These are phyloP conservation scores for Dipodascus geniculatus DNA, from an alignment of 805 yeast genomes.

Conservation along the genomic window DNA sequence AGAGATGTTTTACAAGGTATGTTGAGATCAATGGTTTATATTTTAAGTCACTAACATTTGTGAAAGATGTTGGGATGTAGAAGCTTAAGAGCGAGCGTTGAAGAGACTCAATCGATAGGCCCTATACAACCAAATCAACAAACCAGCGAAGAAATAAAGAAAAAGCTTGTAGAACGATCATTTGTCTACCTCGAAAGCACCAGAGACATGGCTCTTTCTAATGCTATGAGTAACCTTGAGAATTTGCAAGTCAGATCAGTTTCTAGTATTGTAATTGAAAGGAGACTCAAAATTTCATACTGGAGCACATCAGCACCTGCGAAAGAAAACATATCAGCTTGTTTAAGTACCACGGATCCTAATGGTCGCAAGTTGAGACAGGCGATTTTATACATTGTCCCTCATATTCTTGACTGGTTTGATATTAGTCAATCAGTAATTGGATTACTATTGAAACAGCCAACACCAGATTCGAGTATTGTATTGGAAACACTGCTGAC, in stretches of 20 bases:
- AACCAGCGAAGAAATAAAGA: conserved; percentile 9
- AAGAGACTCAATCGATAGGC: conserved; percentile 21
- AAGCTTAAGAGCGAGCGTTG: conserved; percentile 18
- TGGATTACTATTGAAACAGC: conserved; percentile 18
- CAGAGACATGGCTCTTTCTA: conserved; percentile 5
- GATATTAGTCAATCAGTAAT: conserved; percentile 26
- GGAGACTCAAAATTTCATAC: conserved; percentile 11
- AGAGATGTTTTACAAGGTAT: conserved; percentile 21
- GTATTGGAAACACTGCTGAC: conserved; percentile 27
- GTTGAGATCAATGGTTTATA: no score
- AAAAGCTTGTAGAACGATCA: conserved; percentile 23
- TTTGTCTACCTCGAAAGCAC: conserved; percentile 24
- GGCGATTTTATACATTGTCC: conserved; percentile 13
- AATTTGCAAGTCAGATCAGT: conserved; percentile 17
- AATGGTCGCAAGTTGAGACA: conserved; percentile 2
- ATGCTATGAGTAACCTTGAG: conserved; percentile 6
- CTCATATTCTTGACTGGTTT: conserved; percentile 25
- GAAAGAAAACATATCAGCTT: conserved; percentile 13
- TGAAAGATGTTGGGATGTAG: conserved; percentile 21
- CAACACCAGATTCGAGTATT: conserved; percentile 28
- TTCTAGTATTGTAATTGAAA: conserved; percentile 16
- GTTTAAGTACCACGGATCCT: conserved; percentile 7
- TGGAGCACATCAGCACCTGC: conserved; percentile 13
- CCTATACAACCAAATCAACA: conserved; percentile 9
- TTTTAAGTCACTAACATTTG: not conserved